phyloP scores from a whole-genome alignment of 2,329 filamentous ascomycete genomes.

The Microdochium bolleyi region DNA sequence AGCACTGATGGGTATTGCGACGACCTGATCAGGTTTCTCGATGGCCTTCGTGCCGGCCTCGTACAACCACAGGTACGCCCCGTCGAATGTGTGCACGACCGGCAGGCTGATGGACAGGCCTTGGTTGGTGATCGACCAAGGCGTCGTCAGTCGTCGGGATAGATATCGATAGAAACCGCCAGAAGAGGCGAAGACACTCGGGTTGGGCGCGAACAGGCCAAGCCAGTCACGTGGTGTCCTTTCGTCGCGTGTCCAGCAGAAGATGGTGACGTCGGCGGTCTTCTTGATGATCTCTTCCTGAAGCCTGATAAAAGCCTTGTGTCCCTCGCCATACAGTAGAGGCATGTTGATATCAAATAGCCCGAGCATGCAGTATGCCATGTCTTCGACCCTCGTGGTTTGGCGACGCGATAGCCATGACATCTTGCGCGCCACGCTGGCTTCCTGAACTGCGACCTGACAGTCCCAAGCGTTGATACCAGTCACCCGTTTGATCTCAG shows the following conservation, averaged over 20 bases:
- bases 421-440: conserved; percentile 1
- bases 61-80: background rate
- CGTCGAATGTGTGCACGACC: background rate
- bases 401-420: conserved; percentile 3
- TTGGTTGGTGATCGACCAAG: background rate
- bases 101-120: background rate
- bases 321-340: conserved; percentile 5
- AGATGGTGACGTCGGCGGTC: background rate
- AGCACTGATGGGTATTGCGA: background rate
- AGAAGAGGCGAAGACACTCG: background rate
- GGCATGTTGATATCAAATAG: conserved; percentile 5
- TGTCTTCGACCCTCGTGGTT: conserved; percentile 2
- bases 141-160: background rate
- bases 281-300: background rate
- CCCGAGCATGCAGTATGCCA: conserved; percentile 4
- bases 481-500: background rate
- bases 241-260: background rate
- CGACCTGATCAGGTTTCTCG: background rate
- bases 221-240: background rate
- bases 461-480: background rate
- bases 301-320: background rate
- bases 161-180: background rate
- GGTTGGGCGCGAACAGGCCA: background rate
- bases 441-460: background rate
- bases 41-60: background rate